Evolutionary conservation across 441 rosid species (phyloP), one percentile per base, ranked within the genome.

Genomic region (Erysimum pusillum): DNA sequence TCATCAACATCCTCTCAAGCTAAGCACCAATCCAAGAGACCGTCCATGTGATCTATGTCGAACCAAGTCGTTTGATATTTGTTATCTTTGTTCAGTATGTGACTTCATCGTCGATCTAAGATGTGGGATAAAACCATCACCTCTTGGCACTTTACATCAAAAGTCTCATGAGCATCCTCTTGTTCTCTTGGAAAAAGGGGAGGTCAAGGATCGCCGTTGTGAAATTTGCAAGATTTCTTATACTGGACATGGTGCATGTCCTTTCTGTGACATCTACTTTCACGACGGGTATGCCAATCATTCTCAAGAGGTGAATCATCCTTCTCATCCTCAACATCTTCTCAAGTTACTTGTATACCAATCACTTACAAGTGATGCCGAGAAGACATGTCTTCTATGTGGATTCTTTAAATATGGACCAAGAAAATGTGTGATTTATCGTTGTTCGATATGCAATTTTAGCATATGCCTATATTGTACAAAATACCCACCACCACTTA

Each of bases 301-400:
- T 4, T 71, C 59, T 17, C 14, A 56, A 15, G 31, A 62, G 38
- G 42, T 51, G 14, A 49, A 61, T 9, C 61, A 72, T 62, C 60
- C 60, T 48, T 72, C 31, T 51, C 76, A 72, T 35, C 49, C 41
- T 14, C 64, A 72, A 62, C 59, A 67, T 22, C 59, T 34, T 48
- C 59, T 67, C 3, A 8, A 49, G 22, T 36, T 67, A 39, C 13
- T 67, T 4, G 2, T 7, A 34, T 18, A 38, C 10, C 9, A 36
- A 51, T 5, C 60, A 51, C 35, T 35, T 18, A 36, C 34, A 4
- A 58, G 44, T 35, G 39, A 15, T 15, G 44, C 46, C 2, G 59
- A 49, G 6, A 9, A 51, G 6, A 35, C 45, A 36, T 67, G 71
- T 67, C 45, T 51, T 51, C 8, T 67, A 13, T 67, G 71, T 67